phyloP scores from a whole-genome alignment of 257 asterid genomes.

The Solanum commersonii region DNA sequence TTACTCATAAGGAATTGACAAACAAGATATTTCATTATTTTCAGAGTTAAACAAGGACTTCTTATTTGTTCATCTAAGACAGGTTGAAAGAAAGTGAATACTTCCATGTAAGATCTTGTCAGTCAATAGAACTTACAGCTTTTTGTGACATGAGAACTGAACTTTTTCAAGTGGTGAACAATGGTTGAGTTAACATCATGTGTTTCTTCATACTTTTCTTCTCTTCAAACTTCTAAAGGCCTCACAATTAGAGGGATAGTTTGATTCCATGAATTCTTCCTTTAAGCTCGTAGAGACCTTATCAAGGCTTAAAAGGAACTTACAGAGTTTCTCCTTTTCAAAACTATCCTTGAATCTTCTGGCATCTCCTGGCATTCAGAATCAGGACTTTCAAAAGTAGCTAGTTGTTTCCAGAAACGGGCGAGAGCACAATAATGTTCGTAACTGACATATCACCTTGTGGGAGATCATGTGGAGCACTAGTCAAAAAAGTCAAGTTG shows the following conservation, averaged over 20 bases:
- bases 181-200: neutral
- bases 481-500: neutral
- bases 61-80: too few relatives aligned
- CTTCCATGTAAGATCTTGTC: too few relatives aligned
- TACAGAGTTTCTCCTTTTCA: neutral
- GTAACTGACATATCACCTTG: neutral
- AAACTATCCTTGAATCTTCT: neutral
- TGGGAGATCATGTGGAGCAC: neutral
- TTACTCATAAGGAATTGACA: too few relatives aligned
- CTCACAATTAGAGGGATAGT: neutral
- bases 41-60: too few relatives aligned
- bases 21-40: too few relatives aligned
- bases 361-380: neutral
- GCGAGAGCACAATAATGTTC: neutral
- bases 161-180: neutral
- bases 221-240: neutral
- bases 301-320: neutral
- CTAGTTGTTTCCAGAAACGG: neutral
- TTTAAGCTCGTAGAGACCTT: neutral
- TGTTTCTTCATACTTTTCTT: neutral
- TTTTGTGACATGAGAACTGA: neutral
- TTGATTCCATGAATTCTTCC: neutral
- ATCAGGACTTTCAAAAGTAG: neutral
- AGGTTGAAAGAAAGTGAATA: too few relatives aligned
- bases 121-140: too few relatives aligned